Evolutionary conservation across 2,329 filamentous ascomycete species (phyloP), one percentile per base, ranked within the genome.

Genomic region (Pseudogymnoascus sp.): DNA sequence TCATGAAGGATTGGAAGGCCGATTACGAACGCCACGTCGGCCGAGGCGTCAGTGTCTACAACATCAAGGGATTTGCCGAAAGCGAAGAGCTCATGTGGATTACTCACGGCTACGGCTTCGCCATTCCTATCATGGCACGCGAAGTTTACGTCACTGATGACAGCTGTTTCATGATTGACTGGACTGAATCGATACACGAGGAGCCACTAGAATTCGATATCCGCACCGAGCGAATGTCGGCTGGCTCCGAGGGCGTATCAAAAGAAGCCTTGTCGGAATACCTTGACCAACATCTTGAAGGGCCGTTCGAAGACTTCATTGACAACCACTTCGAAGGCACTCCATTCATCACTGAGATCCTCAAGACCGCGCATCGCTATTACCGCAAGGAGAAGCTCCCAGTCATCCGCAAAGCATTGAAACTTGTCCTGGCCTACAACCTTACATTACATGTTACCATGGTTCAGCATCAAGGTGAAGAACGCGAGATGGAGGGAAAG

Each of bases 1-100:
- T 98, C 81, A 95, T 97, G 90, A 97, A 97, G 82, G 93, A 97
- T 77, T 98, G 93, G 93, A 96, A 93, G 78, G 93, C 92, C 50
- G 93, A 98, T 75, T 96, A 95, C 71, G 92, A 96, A 78, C 89
- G 92, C 70, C 93, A 97, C 74, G 85, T 95, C 69, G 89, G 86
- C 67, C 86, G 90, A 64, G 91, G 90, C 62, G 91, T 97, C 74
- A 96, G 92, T 1, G 89, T 96, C 59, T 93, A 89, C 77, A 97
- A 97, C 73, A 95, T 97, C 79, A 96, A 96, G 80, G 93, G 93
- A 60, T 88, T 88, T 67, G 79, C 84, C 12, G 80, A 82, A 66
- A 87, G 86, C 75, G 86, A 88, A 75, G 84, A 81, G 0, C 74
- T 88, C 60, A 87, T 98, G 76, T 97, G 92, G 86, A 92, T 98